phyloP scores from a whole-genome alignment of 257 asterid genomes.

The Przewalskia tangutica region DNA sequence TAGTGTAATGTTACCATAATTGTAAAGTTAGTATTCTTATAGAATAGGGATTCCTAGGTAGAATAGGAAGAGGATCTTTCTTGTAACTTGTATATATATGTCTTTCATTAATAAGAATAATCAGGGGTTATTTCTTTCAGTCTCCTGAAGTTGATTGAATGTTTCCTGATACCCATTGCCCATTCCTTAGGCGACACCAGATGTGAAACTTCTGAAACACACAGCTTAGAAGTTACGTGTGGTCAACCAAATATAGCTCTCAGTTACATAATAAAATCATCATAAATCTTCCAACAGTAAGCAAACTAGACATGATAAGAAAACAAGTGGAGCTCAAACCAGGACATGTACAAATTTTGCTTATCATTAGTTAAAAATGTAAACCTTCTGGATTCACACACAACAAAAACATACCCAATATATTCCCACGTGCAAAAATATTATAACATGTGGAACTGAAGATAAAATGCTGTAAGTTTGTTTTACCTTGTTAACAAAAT shows the following conservation, averaged over 20 bases:
- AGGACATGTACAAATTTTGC: background rate
- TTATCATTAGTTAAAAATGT: background rate
- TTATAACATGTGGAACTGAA: background rate
- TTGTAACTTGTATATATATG: too few relatives aligned
- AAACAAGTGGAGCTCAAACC: background rate
- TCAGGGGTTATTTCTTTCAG: too few relatives aligned
- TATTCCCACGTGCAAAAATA: background rate
- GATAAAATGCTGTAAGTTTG: background rate
- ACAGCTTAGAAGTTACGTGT: slow-evolving; percentile 5
- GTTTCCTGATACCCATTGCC: slow-evolving; percentile 65
- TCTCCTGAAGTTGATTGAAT: slow-evolving; percentile 71
- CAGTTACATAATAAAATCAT: background rate
- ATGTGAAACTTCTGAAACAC: slow-evolving; percentile 60
- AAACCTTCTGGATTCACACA: background rate
- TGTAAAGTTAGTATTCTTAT: too few relatives aligned
- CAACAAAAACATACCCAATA: background rate
- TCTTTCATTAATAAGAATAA: too few relatives aligned
- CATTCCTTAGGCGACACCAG: slow-evolving; percentile 58
- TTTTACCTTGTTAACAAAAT: slow-evolving; percentile 53
- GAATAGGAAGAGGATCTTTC: too few relatives aligned
- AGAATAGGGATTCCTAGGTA: too few relatives aligned
- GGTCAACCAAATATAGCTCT: slow-evolving; percentile 5
- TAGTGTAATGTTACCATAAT: too few relatives aligned
- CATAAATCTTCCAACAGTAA: background rate
- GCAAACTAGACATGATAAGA: background rate